Percentiles rank a stretch among this genome's conserved stretches.
These are phyloP conservation scores for Cochlearia excelsa DNA, from an alignment of 345 rosid genomes.

Conservation along the genomic window DNA sequence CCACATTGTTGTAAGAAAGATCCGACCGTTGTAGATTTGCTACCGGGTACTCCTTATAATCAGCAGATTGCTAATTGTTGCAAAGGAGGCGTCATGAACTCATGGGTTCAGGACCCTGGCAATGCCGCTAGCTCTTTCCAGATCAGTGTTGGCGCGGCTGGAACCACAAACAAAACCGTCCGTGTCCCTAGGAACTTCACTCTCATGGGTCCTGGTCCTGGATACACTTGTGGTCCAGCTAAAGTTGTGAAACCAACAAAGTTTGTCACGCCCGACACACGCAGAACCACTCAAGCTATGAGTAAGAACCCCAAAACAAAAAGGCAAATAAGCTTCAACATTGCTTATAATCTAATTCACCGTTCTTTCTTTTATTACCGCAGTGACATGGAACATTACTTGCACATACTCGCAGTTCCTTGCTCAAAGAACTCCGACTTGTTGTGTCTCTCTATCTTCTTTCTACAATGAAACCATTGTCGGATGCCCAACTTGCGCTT, in stretches of 20 bases:
- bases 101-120: slow-evolving; percentile 75
- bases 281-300: slow-evolving; percentile 86
- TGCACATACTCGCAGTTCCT: slow-evolving; percentile 91
- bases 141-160: slow-evolving; percentile 78
- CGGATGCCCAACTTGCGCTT: slow-evolving; percentile 74
- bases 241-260: slow-evolving; percentile 67
- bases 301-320: slow-evolving; percentile 48
- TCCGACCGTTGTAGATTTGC: slow-evolving; percentile 77
- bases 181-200: slow-evolving; percentile 79
- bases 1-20: slow-evolving; percentile 90
- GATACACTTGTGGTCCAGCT: slow-evolving; percentile 84
- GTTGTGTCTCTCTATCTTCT: slow-evolving; percentile 89
- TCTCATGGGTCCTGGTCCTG: slow-evolving; percentile 85
- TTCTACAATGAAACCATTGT: slow-evolving; percentile 81
- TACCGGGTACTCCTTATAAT: slow-evolving; percentile 84
- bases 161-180: slow-evolving; percentile 77
- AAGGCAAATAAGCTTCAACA: not conserved
- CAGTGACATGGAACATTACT: slow-evolving; percentile 99
- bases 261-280: slow-evolving; percentile 56
- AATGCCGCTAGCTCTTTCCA: slow-evolving; percentile 79
- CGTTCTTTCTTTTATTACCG: not conserved
- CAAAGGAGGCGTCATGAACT: slow-evolving; percentile 80
- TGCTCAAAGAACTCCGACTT: slow-evolving; percentile 79
- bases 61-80: slow-evolving; percentile 93
- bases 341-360: slow-evolving; percentile 6